Evolutionary conservation across 2,329 filamentous ascomycete species (phyloP).

Genomic region (Aspergillus fructus): DNA sequence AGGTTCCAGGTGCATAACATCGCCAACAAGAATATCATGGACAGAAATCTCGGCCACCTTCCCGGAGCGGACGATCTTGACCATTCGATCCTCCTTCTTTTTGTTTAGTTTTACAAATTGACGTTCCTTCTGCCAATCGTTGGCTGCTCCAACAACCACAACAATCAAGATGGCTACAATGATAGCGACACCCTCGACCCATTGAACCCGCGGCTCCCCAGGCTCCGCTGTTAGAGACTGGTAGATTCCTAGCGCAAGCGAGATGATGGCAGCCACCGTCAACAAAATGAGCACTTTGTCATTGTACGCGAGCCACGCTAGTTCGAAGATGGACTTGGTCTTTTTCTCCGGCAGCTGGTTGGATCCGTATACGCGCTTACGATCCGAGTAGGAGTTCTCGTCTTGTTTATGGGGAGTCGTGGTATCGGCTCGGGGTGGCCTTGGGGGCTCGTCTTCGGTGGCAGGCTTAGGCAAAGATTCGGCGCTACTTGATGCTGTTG

Average conservation of each 20-base stretch:
- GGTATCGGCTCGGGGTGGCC: conserved; percentile 14
- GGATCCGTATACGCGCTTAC: conserved; percentile 67
- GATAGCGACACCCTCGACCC: conserved; percentile 80
- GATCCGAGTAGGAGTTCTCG: conserved; percentile 56
- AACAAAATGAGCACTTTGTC: conserved; percentile 76
- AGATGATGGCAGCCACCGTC: conserved; percentile 70
- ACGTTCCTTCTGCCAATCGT: conserved; percentile 79
- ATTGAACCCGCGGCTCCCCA: conserved; percentile 63
- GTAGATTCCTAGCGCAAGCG: conserved; percentile 71
- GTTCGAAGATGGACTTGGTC: conserved; percentile 65
- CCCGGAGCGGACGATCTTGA: conserved; percentile 76
- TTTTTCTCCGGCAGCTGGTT: conserved; percentile 69
- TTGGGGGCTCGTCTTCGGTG: conserved; percentile 17
- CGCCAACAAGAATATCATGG: conserved; percentile 70
- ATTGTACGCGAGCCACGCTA: conserved; percentile 79
- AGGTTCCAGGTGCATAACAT: conserved; percentile 70
- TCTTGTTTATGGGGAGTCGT: conserved; percentile 19
- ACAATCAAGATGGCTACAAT: conserved; percentile 75
- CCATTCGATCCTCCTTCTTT: conserved; percentile 72
- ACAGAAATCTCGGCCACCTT: conserved; percentile 68
- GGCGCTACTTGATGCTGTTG: conserved; percentile 28
- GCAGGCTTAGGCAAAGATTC: conserved; percentile 29
- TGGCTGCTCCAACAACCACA: conserved; percentile 72
- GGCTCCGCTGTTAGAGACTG: conserved; percentile 63
- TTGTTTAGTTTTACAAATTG: conserved; percentile 78